phyloP scores from a whole-genome alignment of 2,329 filamentous ascomycete genomes.

The Didymella sp. region DNA sequence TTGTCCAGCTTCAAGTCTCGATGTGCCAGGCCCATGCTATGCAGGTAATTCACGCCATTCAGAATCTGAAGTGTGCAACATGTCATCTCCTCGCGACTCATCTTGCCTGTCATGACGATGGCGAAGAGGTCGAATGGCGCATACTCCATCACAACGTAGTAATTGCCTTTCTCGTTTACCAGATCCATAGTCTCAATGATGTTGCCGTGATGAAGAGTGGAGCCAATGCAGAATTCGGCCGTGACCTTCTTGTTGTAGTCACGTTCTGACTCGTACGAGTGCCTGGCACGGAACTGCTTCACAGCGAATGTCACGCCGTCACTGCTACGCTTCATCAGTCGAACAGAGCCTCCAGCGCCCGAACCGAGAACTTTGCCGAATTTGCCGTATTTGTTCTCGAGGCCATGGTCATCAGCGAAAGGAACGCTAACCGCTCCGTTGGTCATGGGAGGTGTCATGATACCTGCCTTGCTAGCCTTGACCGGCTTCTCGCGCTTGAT shows the following conservation, averaged over 20 bases:
- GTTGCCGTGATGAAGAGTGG: constrained; percentile 95
- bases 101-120: constrained; percentile 98
- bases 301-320: constrained; percentile 95
- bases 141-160: constrained; percentile 99
- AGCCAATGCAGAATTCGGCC: constrained; percentile 97
- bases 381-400: constrained; percentile 92
- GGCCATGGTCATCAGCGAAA: constrained; percentile 91
- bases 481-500: constrained; percentile 59
- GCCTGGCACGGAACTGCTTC: constrained; percentile 92
- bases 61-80: constrained; percentile 95
- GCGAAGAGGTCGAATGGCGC: constrained; percentile 95
- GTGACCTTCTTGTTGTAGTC: constrained; percentile 99
- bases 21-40: constrained; percentile 93
- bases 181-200: constrained; percentile 98
- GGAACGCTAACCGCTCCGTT: constrained; percentile 63
- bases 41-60: constrained; percentile 91
- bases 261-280: constrained; percentile 90
- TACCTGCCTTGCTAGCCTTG: constrained; percentile 54
- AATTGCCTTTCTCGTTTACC: constrained; percentile 88
- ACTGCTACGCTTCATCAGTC: constrained; percentile 90
- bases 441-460: constrained; percentile 48
- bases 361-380: constrained; percentile 93
- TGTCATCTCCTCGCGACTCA: constrained; percentile 87
- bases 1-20: constrained; percentile 97
- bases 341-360: constrained; percentile 91